Evolutionary conservation across 2,329 filamentous ascomycete genomes (phyloP).

Genomic region (Fusarium anthophilum): DNA sequence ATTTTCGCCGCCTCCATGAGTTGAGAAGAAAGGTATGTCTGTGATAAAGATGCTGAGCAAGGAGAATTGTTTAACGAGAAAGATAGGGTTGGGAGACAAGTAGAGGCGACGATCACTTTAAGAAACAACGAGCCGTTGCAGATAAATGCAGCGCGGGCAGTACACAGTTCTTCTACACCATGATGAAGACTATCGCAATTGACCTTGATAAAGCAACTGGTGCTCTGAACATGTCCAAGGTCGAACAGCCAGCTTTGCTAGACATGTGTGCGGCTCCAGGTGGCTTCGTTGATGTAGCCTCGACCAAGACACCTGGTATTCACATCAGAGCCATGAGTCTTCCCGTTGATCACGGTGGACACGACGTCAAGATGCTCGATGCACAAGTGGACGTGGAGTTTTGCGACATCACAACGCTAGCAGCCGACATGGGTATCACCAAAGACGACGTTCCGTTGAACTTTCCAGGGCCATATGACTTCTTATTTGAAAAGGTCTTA

Average conservation of each 20-base stretch:
- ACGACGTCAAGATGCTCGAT: conserved; percentile 46
- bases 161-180: conserved; percentile 47
- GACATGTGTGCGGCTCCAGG: conserved; percentile 67
- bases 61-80: background rate
- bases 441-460: conserved; percentile 40
- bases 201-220: conserved; percentile 51
- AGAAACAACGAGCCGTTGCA: conserved; percentile 48
- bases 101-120: conserved; percentile 54
- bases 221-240: conserved; percentile 42
- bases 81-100: conserved; percentile 56
- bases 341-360: conserved; percentile 51
- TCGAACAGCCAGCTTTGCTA: conserved; percentile 49
- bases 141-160: conserved; percentile 45
- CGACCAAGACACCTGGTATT: conserved; percentile 49
- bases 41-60: background rate
- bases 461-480: conserved; percentile 35
- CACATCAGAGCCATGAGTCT: conserved; percentile 52
- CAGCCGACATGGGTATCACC: conserved; percentile 53
- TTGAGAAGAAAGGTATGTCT: conserved; percentile 15
- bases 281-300: conserved; percentile 55
- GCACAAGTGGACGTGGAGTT: conserved; percentile 20
- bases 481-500: conserved; percentile 19
- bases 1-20: conserved; percentile 9
- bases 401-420: conserved; percentile 63
- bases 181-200: conserved; percentile 55